phyloP scores from a whole-genome alignment of 2,329 filamentous ascomycete species.

The Aureobasidium uvarum region DNA sequence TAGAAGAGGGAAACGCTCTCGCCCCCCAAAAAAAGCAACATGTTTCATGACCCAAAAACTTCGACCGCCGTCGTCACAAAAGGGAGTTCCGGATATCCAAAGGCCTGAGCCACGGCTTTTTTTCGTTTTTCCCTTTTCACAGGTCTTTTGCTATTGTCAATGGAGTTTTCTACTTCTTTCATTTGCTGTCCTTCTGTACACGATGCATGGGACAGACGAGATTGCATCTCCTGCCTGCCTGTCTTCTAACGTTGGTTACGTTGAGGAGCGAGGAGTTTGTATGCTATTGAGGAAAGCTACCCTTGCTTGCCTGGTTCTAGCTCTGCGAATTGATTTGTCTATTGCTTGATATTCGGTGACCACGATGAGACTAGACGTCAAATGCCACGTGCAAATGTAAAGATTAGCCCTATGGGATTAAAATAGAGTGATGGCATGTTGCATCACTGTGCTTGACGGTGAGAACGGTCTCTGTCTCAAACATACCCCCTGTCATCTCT shows the following conservation, averaged over 20 bases:
- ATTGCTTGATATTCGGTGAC: slow-evolving; percentile 8
- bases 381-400: slow-evolving; percentile 11
- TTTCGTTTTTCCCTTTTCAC: slow-evolving; percentile 19
- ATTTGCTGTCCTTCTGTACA: slow-evolving; percentile 28
- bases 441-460: slow-evolving; percentile 16
- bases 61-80: slow-evolving; percentile 25
- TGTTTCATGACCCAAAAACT: slow-evolving; percentile 29
- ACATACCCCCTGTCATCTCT: background rate
- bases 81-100: slow-evolving; percentile 33
- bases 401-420: background rate
- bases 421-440: slow-evolving; percentile 2
- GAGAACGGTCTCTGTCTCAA: background rate
- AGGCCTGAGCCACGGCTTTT: slow-evolving; percentile 24
- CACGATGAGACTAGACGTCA: background rate
- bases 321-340: slow-evolving; percentile 25
- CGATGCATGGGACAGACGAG: slow-evolving; percentile 33
- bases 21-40: slow-evolving; percentile 28
- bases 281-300: slow-evolving; percentile 48
- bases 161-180: slow-evolving; percentile 27
- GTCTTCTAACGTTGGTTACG: slow-evolving; percentile 27
- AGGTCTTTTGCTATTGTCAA: slow-evolving; percentile 27
- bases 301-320: slow-evolving; percentile 39
- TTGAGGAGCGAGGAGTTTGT: slow-evolving; percentile 31
- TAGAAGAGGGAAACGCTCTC: slow-evolving; percentile 33
- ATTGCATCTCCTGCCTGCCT: slow-evolving; percentile 34